Percentiles rank a stretch among this genome's conserved stretches.
Conservation (phyloP, 805 yeast species). For the Suhomyces sp. region DNA sequence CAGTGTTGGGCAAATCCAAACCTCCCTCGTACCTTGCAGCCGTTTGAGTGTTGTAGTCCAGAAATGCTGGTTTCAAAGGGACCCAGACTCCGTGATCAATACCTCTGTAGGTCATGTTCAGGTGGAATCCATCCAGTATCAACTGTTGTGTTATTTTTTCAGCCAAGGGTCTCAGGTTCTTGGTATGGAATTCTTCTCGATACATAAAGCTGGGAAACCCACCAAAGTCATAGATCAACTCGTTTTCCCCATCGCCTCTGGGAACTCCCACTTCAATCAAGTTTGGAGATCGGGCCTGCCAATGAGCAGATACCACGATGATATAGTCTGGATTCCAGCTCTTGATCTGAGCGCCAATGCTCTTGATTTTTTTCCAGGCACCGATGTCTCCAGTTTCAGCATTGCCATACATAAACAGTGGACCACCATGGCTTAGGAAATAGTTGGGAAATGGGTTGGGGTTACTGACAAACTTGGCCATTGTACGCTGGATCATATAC, state of each 20-base stretch:
- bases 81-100: conserved; percentile 86
- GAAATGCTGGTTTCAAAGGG: conserved; percentile 70
- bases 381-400: conserved; percentile 41
- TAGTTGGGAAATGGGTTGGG: conserved; percentile 51
- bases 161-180: conserved; percentile 44
- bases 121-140: conserved; percentile 40
- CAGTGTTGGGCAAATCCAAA: conserved; percentile 43
- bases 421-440: conserved; percentile 84
- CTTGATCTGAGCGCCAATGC: conserved; percentile 53
- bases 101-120: conserved; percentile 55
- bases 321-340: conserved; percentile 63
- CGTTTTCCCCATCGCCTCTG: conserved; percentile 31
- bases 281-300: conserved; percentile 53
- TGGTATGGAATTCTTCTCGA: conserved; percentile 57
- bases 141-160: conserved; percentile 44
- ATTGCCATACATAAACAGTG: conserved; percentile 64
- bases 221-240: conserved; percentile 69
- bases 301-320: conserved; percentile 72
- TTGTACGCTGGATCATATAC: no score
- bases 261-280: conserved; percentile 47
- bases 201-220: conserved; percentile 71
- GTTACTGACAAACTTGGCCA: conserved; percentile 13
- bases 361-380: conserved; percentile 53
- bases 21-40: conserved; percentile 15
- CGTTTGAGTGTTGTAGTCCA: conserved; percentile 25